These are phyloP conservation scores for Crithidia bombi DNA, from an alignment of 208 protist species.

Conservation along the genomic window DNA sequence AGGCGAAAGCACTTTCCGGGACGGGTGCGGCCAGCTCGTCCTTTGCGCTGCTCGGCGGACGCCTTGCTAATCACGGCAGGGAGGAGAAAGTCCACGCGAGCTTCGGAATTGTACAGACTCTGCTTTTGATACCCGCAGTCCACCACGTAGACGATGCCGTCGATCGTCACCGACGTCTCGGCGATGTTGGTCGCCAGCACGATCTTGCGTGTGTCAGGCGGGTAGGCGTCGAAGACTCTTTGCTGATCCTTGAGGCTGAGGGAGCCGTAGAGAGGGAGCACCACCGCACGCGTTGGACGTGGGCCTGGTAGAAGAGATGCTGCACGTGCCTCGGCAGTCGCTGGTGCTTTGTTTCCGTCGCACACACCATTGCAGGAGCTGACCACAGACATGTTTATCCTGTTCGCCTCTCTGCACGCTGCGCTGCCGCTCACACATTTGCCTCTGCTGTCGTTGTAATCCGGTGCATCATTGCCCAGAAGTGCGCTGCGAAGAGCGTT, in stretches of 20 bases:
- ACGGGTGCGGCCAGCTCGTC: slow-evolving; percentile 98
- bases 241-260: slow-evolving; percentile 79
- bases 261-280: slow-evolving; percentile 86
- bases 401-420: too few relatives aligned
- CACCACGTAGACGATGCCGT: slow-evolving; percentile 99
- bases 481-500: slow-evolving; percentile 35
- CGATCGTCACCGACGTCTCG: slow-evolving; percentile 99
- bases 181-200: slow-evolving; percentile 99
- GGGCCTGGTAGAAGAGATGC: background rate
- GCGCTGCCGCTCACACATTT: too few relatives aligned
- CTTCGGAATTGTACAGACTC: slow-evolving; percentile 96
- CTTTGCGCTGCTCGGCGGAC: slow-evolving; percentile 98
- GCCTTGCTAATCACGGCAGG: slow-evolving; percentile 98
- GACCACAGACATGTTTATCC: too few relatives aligned
- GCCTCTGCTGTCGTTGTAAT: background rate
- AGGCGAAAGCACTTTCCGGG: slow-evolving; percentile 98
- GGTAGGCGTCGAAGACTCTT: slow-evolving; percentile 61
- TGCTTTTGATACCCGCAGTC: slow-evolving; percentile 99
- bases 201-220: slow-evolving; percentile 86
- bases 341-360: too few relatives aligned
- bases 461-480: background rate
- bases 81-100: slow-evolving; percentile 97
- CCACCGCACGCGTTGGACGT: slow-evolving; percentile 40
- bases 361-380: too few relatives aligned
- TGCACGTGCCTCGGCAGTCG: too few relatives aligned